A percentile compares a stretch with the other conserved stretches of the same genome.
Conservation (phyloP, 768 basidiomycete species). For the Lyophyllum semitale region DNA sequence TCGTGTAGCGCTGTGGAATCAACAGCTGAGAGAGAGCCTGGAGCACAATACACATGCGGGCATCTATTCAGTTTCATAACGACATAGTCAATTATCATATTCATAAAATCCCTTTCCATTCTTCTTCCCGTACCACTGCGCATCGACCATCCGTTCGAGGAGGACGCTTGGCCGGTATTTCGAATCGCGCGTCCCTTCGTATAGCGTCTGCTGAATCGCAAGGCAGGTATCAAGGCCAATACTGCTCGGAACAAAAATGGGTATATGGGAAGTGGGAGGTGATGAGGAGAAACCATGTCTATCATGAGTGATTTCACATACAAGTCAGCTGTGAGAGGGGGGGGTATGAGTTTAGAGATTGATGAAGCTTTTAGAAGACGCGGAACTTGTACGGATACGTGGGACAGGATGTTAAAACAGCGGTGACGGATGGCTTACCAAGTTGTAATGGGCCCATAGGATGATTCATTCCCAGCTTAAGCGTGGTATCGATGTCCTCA, state of each 20-base stretch:
- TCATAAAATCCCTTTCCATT: slow-evolving; percentile 95
- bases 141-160: slow-evolving; percentile 95
- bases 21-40: no score
- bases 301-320: slow-evolving; percentile 28
- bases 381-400: background rate
- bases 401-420: background rate
- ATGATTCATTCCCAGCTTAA: slow-evolving; percentile 91
- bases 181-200: slow-evolving; percentile 86
- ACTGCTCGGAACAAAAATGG: slow-evolving; percentile 40
- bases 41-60: no score
- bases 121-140: slow-evolving; percentile 91
- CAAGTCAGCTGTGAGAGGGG: slow-evolving; percentile 52
- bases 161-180: slow-evolving; percentile 93
- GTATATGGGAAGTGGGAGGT: slow-evolving; percentile 1
- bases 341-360: background rate
- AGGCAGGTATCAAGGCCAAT: slow-evolving; percentile 98
- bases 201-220: slow-evolving; percentile 88
- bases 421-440: slow-evolving; percentile 48
- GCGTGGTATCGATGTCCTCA: slow-evolving; percentile 94
- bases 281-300: background rate
- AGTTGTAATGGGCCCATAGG: slow-evolving; percentile 94
- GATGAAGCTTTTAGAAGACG: background rate
- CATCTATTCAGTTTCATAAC: background rate
- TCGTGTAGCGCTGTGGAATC: no score
- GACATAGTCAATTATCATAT: slow-evolving; percentile 43